These are phyloP conservation scores for Huntiella moniliformis DNA, from an alignment of 2,329 filamentous ascomycete genomes.

Conservation along the genomic window DNA sequence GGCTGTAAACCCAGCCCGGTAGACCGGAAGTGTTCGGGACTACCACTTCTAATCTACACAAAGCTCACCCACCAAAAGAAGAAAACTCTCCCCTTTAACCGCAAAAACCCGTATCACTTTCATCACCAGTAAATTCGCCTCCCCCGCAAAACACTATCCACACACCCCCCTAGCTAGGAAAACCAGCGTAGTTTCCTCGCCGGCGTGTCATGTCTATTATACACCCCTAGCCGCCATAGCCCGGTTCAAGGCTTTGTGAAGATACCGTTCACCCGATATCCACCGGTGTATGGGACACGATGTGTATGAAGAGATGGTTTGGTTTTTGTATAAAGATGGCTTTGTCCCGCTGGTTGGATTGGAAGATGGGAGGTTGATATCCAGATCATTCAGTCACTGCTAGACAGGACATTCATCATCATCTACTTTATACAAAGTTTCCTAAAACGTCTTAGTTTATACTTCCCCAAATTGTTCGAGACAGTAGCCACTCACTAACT, in stretches of 20 bases:
- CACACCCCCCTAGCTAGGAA: too few relatives aligned
- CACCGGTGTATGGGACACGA: slow-evolving; percentile 1
- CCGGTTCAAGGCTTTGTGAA: too few relatives aligned
- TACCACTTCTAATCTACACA: too few relatives aligned
- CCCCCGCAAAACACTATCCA: too few relatives aligned
- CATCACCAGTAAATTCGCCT: too few relatives aligned
- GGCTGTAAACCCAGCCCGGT: neutral
- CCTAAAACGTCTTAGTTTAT: neutral
- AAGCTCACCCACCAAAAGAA: too few relatives aligned
- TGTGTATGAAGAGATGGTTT: neutral
- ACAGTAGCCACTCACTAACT: neutral
- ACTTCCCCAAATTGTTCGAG: neutral
- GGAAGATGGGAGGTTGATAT: slow-evolving; percentile 2
- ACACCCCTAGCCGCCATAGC: too few relatives aligned
- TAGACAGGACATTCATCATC: neutral
- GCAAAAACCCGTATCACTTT: too few relatives aligned
- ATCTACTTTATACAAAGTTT: neutral
- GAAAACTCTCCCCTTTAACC: too few relatives aligned
- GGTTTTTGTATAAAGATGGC: slow-evolving; percentile 11
- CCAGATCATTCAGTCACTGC: slow-evolving; percentile 1
- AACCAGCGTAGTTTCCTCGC: too few relatives aligned
- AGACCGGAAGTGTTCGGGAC: neutral
- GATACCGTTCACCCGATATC: slow-evolving; percentile 1
- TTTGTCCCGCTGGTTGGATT: slow-evolving; percentile 1
- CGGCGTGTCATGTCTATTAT: too few relatives aligned